These are phyloP conservation scores for Fusarium sp. DNA, from an alignment of 2,329 filamentous ascomycete species.

Conservation along the genomic window DNA sequence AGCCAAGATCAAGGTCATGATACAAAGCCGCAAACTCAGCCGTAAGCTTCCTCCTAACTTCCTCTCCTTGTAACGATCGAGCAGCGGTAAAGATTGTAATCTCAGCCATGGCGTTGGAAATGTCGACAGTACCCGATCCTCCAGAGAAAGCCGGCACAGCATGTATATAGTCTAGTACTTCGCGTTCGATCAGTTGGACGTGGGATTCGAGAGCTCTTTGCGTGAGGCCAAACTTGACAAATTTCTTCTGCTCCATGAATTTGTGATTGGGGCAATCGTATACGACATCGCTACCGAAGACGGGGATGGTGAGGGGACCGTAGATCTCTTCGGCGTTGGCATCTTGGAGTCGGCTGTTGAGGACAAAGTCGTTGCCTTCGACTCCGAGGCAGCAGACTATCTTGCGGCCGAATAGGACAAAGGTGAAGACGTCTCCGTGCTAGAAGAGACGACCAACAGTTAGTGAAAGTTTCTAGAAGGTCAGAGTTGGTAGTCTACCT, in stretches of 20 bases:
- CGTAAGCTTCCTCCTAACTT: conserved; percentile 79
- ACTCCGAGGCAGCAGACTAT: conserved; percentile 64
- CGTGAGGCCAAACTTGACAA: conserved; percentile 79
- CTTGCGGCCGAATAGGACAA: conserved; percentile 63
- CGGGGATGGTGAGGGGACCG: conserved; percentile 62
- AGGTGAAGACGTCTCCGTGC: conserved; percentile 67
- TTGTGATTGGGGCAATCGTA: conserved; percentile 89
- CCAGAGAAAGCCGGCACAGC: conserved; percentile 68
- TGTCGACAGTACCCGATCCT: conserved; percentile 70
- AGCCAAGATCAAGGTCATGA: conserved; percentile 82
- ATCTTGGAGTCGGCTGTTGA: conserved; percentile 66
- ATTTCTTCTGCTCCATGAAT: conserved; percentile 91
- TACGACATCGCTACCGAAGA: conserved; percentile 82
- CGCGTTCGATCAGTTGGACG: conserved; percentile 77
- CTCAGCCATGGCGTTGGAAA: conserved; percentile 77
- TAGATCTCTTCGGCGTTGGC: conserved; percentile 69
- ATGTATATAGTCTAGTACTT: conserved; percentile 75
- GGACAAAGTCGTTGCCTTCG: conserved; percentile 67
- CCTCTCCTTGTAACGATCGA: conserved; percentile 79
- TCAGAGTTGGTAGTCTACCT: conserved; percentile 60
- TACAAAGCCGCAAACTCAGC: conserved; percentile 80
- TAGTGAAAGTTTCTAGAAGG: not conserved
- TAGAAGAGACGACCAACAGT: conserved; percentile 36
- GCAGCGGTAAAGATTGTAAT: conserved; percentile 87
- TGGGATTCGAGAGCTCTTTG: conserved; percentile 73